Evolutionary conservation across 441 rosid species (phyloP), one percentile per base, ranked within the genome.

Genomic region (Dalechampia spathulata): DNA sequence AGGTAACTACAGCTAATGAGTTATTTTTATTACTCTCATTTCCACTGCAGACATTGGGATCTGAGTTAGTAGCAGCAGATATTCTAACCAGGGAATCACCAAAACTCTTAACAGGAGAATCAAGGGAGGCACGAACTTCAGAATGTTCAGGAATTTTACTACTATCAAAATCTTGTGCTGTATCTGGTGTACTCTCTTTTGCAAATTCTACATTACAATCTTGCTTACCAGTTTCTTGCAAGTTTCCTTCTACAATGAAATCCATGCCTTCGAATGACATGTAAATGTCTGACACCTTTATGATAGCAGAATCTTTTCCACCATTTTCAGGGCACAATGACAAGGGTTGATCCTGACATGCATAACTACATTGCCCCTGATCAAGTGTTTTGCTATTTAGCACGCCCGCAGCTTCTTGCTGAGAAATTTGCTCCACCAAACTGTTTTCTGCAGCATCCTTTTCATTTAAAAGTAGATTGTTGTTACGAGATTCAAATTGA

Each of bases 401-500:
- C 46, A 19, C 38, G 23, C 66, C 65, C 47, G 21, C 4, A 62
- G 55, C 66, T 50, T 67, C 83, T 27, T 53, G 69, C 36, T 25
- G 74, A 58, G 27, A 61, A 66, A 72, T 39, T 58, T 62, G 61
- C 58, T 72, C 51, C 41, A 41, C 61, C 52, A 54, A 47, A 71
- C 62, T 66, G 48, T 55, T 32, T 64, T 46, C 63, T 45, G 67
- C 46, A 30, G 17, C 22, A 38, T 55, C 70, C 50, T 34, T 46
- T 61, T 48, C 55, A 15, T 60, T 64, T 48, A 25, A 25, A 53
- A 45, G 39, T 51, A 43, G 57, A 43, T 59, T 66, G 25, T 55
- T 64, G 57, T 68, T 62, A 53, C 55, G 62, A 9, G 67, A 53
- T 63, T 41, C 61, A 66, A 68, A 40, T 52, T 34, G 81, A 42